Evolutionary conservation across 345 rosid genomes (phyloP), one percentile per base, ranked within the genome.

Genomic region (Carallia pectinifolia): DNA sequence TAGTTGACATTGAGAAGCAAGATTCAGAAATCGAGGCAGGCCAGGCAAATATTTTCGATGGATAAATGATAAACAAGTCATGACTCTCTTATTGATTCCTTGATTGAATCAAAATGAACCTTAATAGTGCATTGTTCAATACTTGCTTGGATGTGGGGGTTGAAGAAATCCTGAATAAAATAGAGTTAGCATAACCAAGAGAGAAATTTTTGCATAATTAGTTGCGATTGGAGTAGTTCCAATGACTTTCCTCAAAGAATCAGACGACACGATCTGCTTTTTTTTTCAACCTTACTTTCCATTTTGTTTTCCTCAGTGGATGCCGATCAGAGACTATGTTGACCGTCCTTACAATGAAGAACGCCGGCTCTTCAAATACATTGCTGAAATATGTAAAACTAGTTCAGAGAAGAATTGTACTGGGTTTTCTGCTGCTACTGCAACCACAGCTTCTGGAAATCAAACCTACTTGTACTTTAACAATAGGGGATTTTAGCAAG

Each of bases 311-410:
- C 69, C 39, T 18, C 75, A 93, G 96, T 93, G 98, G 93, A 90
- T 93, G 91, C 74, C 86, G 7, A 62, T 87, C 18, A 70, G 83
- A 39, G 96, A 90, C 17, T 93, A 90, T 50, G 82, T 87, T 47
- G 77, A 80, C 7, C 97, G 90, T 61, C 83, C 88, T 3, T 89
- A 74, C 71, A 71, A 82, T 61, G 69, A 69, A 37, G 23, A 71
- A 33, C 78, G 86, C 5, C 73, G 76, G 76, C 64, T 78, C 44
- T 89, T 93, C 83, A 76, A 73, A 53, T 56, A 67, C 70, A 63
- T 88, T 54, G 90, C 92, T 27, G 55, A 83, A 63, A 79, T 93
- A 59, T 93, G 98, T 80, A 67, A 66, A 64, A 70, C 78, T 27
- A 90, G 83, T 68, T 66, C 76, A 18, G 79, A 76, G 62, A 68